These are phyloP conservation scores for Kwoniella botswanensis DNA, from an alignment of 768 basidiomycete genomes.

Conservation along the genomic window DNA sequence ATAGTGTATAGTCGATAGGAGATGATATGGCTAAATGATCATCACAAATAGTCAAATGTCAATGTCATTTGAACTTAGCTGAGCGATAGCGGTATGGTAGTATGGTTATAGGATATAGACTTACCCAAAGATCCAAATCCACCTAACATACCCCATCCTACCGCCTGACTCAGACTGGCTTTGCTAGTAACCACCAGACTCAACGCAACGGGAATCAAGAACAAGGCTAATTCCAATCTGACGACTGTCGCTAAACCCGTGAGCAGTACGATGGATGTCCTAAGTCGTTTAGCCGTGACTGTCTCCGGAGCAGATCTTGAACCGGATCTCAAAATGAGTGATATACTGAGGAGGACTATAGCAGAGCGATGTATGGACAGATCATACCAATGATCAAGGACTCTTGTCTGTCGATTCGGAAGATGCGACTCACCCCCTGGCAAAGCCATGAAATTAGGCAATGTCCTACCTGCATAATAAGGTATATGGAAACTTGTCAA, in stretches of 20 bases:
- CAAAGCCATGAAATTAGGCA: constrained; percentile 93
- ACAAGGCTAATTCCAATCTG: constrained; percentile 75
- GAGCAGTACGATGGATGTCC: constrained; percentile 67
- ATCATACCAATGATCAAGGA: background rate
- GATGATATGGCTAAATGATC: constrained; percentile 65
- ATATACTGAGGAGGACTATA: constrained; percentile 30
- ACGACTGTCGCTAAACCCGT: constrained; percentile 73
- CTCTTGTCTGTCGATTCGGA: background rate
- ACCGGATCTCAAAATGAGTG: constrained; percentile 30
- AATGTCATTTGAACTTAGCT: background rate
- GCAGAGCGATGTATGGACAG: background rate
- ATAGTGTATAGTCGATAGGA: constrained; percentile 81
- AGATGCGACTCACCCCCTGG: constrained; percentile 66
- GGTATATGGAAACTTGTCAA: constrained; percentile 86
- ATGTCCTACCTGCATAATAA: constrained; percentile 90
- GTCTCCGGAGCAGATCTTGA: constrained; percentile 5
- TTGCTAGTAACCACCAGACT: constrained; percentile 52
- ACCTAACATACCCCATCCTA: constrained; percentile 39
- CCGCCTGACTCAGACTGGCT: constrained; percentile 45
- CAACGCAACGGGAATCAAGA: constrained; percentile 66
- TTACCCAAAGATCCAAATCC: constrained; percentile 44
- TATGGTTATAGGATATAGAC: constrained; percentile 3
- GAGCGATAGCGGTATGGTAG: no score
- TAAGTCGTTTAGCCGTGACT: constrained; percentile 60
- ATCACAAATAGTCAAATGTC: background rate